Conservation (phyloP, 805 yeast genomes). For the Scheffersomyces spartinae region DNA sequence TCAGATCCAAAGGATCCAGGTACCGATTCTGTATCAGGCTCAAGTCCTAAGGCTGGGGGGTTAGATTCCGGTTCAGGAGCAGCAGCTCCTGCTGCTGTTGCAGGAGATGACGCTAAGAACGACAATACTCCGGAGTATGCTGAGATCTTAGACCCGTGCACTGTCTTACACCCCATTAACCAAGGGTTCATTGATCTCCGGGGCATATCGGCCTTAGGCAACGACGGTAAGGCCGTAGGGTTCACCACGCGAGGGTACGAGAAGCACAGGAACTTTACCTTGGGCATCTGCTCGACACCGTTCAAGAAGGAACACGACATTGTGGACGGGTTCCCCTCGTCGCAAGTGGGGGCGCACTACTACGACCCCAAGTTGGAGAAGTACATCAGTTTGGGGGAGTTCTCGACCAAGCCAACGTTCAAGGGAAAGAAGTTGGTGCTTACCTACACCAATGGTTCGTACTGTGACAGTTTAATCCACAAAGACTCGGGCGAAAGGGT, state of each 20-base stretch:
- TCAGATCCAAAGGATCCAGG: not conserved
- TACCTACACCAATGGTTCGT: slow-evolving; percentile 60
- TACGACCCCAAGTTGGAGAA: slow-evolving; percentile 22
- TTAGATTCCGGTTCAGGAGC: not conserved
- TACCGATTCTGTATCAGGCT: not conserved
- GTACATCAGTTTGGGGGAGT: slow-evolving; percentile 42
- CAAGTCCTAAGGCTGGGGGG: not conserved
- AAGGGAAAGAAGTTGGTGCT: slow-evolving; percentile 62
- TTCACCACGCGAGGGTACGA: slow-evolving; percentile 47
- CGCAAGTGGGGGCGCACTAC: slow-evolving; percentile 31
- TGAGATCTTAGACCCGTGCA: slow-evolving; percentile 19
- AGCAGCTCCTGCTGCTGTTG: not conserved
- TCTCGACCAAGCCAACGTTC: slow-evolving; percentile 47
- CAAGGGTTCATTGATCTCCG: slow-evolving; percentile 42
- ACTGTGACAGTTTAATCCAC: slow-evolving; percentile 33
- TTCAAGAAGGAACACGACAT: slow-evolving; percentile 33
- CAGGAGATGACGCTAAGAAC: slow-evolving; percentile 1
- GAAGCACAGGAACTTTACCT: slow-evolving; percentile 58
- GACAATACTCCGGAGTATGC: not conserved
- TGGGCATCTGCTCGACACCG: slow-evolving; percentile 45
- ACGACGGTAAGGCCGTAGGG: slow-evolving; percentile 38
- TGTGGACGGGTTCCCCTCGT: slow-evolving; percentile 29
- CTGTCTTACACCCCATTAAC: slow-evolving; percentile 26
- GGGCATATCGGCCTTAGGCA: slow-evolving; percentile 33
- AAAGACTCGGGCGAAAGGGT: slow-evolving; percentile 31